Base-by-base conservation (phyloP, 208 protist species). In the Trypanosoma caninum region DNA sequence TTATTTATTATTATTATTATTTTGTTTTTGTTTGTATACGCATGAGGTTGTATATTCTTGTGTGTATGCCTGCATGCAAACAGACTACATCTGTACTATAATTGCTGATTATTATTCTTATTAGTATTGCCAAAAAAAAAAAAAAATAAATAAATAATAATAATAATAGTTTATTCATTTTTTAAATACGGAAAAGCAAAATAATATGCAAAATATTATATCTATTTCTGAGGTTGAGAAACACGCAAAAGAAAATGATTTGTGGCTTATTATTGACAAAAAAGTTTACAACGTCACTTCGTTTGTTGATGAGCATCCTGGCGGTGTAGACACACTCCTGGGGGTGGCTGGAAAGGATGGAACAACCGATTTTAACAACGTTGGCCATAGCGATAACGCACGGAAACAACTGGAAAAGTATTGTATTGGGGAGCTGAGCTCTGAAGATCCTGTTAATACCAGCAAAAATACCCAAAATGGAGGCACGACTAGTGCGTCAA, bases 221-320 rank as follows among this genome's bases (percentile, higher is more conserved):
- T 73, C 63, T 23, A 34, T 82, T 35, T 74, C 55, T 11, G 90
- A 96, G 68, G 66, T 95, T 40, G 56, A 41, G 51, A 74, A 82
- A 59, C 84, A 94, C 72, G 69, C 55, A 6, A 76, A 70, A 2
- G 79, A 90, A 57, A 56, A 78, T 7, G 80, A 91, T 52, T 46
- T 90, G 28, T 97, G 88, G 88, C 76, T 96, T 31, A 78, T 91
- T 48, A 83, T 89, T 44, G 69, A 97, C 58, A 74, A 75, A 45
- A 94, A 93, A 61, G 88, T 97, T 9, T 95, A 93, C 55, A 76
- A 92, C 34, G 69, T 97, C 23, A 91, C 80, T 14, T 77, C 79
- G 48, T 97, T 95, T 57, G 73, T 89, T 38, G 78, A 93, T 59
- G 59, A 81, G 50, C 91, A 97, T 71, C 90, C 94, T n/a, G 94